phyloP scores from a whole-genome alignment of 192 early-diverging fungal genomes.

The Coemansia guatemalensis region DNA sequence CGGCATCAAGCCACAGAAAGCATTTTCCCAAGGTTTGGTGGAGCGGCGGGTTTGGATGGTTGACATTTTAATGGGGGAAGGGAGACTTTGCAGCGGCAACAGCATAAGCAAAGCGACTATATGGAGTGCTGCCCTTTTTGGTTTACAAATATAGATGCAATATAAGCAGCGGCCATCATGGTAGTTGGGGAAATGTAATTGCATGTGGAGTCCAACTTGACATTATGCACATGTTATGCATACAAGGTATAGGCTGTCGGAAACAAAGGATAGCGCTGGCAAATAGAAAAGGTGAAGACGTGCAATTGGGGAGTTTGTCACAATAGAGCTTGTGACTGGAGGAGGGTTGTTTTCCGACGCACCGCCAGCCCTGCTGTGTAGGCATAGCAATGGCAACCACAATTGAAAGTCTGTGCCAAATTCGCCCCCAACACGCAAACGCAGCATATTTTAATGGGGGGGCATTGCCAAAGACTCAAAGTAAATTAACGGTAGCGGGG shows the following conservation, averaged over 20 bases:
- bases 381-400: background rate
- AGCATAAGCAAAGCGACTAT: background rate
- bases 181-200: constrained; percentile 7
- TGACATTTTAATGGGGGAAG: background rate
- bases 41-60: background rate
- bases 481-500: background rate
- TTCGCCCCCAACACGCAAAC: background rate
- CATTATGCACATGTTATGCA: background rate
- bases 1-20: too few species aligned
- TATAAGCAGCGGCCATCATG: background rate
- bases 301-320: background rate
- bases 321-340: background rate
- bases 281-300: background rate
- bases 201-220: background rate
- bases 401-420: background rate
- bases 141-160: background rate
- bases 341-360: background rate
- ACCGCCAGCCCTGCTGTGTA: background rate
- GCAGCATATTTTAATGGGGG: background rate
- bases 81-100: background rate
- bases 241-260: background rate
- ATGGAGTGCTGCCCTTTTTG: background rate
- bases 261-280: background rate
- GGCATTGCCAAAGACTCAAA: background rate
- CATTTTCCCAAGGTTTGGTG: background rate